Conservation (phyloP, 2,329 filamentous ascomycete genomes). For the Neofusicoccum ribis region DNA sequence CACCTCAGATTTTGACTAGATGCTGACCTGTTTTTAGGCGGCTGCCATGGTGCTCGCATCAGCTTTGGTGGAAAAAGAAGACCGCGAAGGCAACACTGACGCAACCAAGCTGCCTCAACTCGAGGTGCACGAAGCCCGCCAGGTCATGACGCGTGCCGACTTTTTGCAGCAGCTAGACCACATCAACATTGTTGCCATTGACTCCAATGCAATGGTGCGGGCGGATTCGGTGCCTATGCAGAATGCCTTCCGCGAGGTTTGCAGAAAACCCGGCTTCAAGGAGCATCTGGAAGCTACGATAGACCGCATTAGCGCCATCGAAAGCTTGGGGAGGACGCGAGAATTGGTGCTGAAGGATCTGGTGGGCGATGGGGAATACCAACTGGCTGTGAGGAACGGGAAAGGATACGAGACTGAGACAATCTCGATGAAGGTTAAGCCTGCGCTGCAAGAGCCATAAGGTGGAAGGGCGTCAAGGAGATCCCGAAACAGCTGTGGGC, state of each 20-base stretch:
- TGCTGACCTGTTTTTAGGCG: constrained; percentile 50
- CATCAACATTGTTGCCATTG: constrained; percentile 87
- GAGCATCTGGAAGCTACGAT: constrained; percentile 74
- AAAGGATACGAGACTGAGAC: constrained; percentile 9
- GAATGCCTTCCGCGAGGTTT: constrained; percentile 78
- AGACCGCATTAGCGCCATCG: constrained; percentile 78
- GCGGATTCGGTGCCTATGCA: constrained; percentile 86
- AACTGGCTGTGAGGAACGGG: not conserved
- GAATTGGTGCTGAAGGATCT: constrained; percentile 88
- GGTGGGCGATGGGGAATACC: constrained; percentile 4
- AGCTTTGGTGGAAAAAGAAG: constrained; percentile 76
- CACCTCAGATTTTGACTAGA: not conserved
- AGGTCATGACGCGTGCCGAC: constrained; percentile 86
- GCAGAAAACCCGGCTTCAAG: constrained; percentile 70
- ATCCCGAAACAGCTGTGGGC: too few species aligned
- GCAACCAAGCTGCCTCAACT: constrained; percentile 66
- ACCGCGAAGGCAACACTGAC: constrained; percentile 56
- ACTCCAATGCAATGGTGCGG: constrained; percentile 74
- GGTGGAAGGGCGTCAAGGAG: not conserved
- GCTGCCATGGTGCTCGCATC: constrained; percentile 85
- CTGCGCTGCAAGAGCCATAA: not conserved
- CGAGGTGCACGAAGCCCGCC: constrained; percentile 75
- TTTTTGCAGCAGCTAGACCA: constrained; percentile 86
- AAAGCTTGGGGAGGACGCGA: constrained; percentile 72
- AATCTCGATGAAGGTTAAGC: constrained; percentile 5